Base-by-base conservation (phyloP, 2,329 filamentous ascomycete genomes). In the Calonectria henricotiae region DNA sequence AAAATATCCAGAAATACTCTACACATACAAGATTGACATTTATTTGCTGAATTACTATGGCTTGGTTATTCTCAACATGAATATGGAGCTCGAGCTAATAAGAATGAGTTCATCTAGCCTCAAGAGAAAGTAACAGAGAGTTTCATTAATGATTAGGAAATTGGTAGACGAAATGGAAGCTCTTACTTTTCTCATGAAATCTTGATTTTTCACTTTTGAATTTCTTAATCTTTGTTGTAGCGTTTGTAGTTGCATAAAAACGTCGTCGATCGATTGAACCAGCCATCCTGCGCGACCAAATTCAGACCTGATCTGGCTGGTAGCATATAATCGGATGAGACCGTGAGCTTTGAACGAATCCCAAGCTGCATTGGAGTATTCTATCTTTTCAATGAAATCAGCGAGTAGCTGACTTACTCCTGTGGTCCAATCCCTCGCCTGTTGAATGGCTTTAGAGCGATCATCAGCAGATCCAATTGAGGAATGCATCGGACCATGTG, bases 61-160 rank as follows among this genome's bases (percentile, higher is more conserved):
- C 47, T 2, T n/a, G 35, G 20, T 61, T 61, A 9, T 51, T 62
- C 17, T 67, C 43, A 15, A 67, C 35, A 2, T 67, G 64, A 1
- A 67, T 37, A 11, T 43, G 55, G 4, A 61, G 17, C 17, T 67
- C 44, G 2, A 67, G 35, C 64, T 67, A 8, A 17, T 51, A 8
- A 5, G 11, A 12, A 3, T 7, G 1, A 1, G 8, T 23, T 30
- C 4, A 30, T 30, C 4, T 30, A 30, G 4, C 7, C 4, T 7
- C 27, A 5, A 30, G 7, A 5, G 27, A 30, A 30, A 5, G 7
- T 30, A 30, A 30, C 15, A 61, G 43, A 39, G 15, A 43, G 17
- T 25, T 2, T 2, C 27, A 35, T 1, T 4, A 5, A 66, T 8
- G 5, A 35, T 20, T 41, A 15, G n/a, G 8, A 12, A 12, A 5